These are phyloP conservation scores for Alloascoidea hylecoeti DNA, from an alignment of 805 yeast genomes.

Conservation along the genomic window DNA sequence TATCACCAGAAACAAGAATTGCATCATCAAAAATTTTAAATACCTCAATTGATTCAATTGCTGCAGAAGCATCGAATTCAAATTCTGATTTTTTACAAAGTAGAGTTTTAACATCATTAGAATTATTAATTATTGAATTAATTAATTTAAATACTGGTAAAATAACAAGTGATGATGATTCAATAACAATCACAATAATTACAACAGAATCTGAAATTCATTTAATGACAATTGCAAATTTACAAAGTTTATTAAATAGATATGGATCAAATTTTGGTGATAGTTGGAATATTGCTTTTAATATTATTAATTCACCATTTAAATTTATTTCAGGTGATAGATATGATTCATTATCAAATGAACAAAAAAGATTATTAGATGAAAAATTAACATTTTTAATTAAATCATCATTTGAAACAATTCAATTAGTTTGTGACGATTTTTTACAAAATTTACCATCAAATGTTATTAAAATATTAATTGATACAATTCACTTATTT, in stretches of 20 bases:
- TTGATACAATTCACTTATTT: constrained; percentile 62
- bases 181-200: too few relatives aligned
- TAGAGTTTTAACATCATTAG: neutral
- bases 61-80: constrained; percentile 8
- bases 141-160: constrained; percentile 7
- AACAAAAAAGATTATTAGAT: constrained; percentile 11
- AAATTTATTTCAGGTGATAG: constrained; percentile 12
- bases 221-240: constrained; percentile 11
- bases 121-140: neutral
- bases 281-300: constrained; percentile 5
- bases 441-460: constrained; percentile 62
- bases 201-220: neutral
- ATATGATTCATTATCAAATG: neutral
- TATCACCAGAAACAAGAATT: constrained; percentile 2
- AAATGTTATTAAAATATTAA: constrained; percentile 44
- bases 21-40: neutral
- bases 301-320: constrained; percentile 36
- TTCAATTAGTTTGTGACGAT: constrained; percentile 77
- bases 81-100: neutral
- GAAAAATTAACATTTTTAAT: constrained; percentile 34
- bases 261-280: constrained; percentile 7
- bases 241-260: constrained; percentile 17
- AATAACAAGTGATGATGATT: too few relatives aligned
- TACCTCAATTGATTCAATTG: constrained; percentile 1
- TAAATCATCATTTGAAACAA: constrained; percentile 64